phyloP scores from a whole-genome alignment of 805 yeast genomes.

The Ogataea pignaliae region DNA sequence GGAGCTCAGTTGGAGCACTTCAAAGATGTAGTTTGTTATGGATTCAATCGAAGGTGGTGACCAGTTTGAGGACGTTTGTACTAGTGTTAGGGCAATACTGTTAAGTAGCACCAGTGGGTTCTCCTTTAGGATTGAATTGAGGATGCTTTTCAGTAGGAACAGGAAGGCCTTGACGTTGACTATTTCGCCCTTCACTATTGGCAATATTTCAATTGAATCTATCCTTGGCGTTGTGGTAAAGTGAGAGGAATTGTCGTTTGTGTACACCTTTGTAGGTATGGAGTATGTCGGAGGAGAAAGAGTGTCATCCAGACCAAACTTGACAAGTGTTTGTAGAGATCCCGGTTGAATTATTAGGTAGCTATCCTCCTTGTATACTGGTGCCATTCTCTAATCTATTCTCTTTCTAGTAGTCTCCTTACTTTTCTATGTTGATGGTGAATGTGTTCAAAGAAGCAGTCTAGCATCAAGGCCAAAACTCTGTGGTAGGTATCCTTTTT shows the following conservation, averaged over 20 bases:
- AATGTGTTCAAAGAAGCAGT: no score
- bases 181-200: slow-evolving; percentile 62
- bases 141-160: slow-evolving; percentile 49
- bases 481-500: no score
- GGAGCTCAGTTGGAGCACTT: slow-evolving; percentile 65
- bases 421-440: background rate
- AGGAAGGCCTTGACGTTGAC: slow-evolving; percentile 67
- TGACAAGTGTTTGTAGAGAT: slow-evolving; percentile 66
- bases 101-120: slow-evolving; percentile 24
- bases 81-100: slow-evolving; percentile 63
- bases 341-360: slow-evolving; percentile 71
- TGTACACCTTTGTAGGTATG: slow-evolving; percentile 69
- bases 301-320: slow-evolving; percentile 74
- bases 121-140: slow-evolving; percentile 42
- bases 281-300: slow-evolving; percentile 70
- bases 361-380: slow-evolving; percentile 30
- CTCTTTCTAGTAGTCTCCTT: background rate
- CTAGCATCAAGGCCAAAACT: no score
- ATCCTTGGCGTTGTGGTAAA: slow-evolving; percentile 38
- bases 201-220: slow-evolving; percentile 46
- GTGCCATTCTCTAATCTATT: slow-evolving; percentile 25
- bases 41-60: slow-evolving; percentile 60
- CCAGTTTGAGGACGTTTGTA: slow-evolving; percentile 64
- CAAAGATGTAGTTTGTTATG: slow-evolving; percentile 73
- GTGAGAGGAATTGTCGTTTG: slow-evolving; percentile 16